Evolutionary conservation across 306 rosid species (phyloP).

Genomic region (Betula pendula): DNA sequence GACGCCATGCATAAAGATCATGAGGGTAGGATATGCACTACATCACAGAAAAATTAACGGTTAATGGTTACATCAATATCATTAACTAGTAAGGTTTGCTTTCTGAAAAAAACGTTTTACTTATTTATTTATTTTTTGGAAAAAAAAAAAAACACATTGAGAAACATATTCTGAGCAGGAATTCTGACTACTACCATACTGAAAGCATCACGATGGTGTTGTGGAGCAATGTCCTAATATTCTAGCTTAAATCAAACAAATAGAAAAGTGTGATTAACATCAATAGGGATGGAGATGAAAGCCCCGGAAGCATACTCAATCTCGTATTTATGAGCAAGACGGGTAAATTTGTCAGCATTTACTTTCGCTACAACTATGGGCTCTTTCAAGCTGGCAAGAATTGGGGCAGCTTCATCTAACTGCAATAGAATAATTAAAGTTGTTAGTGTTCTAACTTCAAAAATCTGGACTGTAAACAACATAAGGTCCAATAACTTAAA

Average conservation of each 20-base stretch:
- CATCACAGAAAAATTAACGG: slow-evolving; percentile 27
- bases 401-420: slow-evolving; percentile 93
- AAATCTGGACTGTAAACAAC: neutral
- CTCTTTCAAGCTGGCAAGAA: slow-evolving; percentile 68
- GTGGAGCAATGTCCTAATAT: neutral
- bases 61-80: slow-evolving; percentile 7
- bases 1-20: slow-evolving; percentile 74
- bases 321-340: slow-evolving; percentile 65
- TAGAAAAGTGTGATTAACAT: slow-evolving; percentile 1
- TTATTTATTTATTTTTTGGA: too few species aligned
- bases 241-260: slow-evolving; percentile 15
- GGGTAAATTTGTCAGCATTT: slow-evolving; percentile 76
- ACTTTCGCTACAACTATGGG: slow-evolving; percentile 84
- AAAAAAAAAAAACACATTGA: neutral
- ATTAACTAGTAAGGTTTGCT: neutral
- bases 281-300: slow-evolving; percentile 7
- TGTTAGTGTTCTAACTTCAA: slow-evolving; percentile 5
- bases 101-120: neutral
- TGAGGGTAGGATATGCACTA: slow-evolving; percentile 80
- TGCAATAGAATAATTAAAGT: slow-evolving; percentile 37
- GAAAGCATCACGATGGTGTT: neutral
- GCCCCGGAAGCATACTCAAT: slow-evolving; percentile 57
- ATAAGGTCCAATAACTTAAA: slow-evolving; percentile 1
- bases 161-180: neutral
- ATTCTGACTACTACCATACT: neutral